These are phyloP conservation scores for Phytophthora litchii DNA, from an alignment of 352 stramenopile species.

Conservation along the genomic window DNA sequence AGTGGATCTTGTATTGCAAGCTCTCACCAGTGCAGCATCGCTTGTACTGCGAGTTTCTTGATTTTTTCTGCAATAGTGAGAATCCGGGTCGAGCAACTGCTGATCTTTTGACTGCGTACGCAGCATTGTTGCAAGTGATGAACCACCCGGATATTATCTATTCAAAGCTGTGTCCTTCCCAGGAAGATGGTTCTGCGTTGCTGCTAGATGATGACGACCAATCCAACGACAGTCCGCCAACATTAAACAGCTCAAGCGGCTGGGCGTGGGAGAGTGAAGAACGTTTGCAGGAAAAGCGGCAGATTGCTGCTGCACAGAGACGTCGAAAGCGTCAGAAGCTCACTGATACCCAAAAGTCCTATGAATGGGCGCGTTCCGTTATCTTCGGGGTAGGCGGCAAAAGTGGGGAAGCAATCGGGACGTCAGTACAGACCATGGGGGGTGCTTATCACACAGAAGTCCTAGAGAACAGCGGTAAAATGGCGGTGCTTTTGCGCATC, in stretches of 20 bases:
- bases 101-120: slow-evolving; percentile 82
- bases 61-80: slow-evolving; percentile 49
- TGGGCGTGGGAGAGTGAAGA: slow-evolving; percentile 79
- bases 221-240: slow-evolving; percentile 16
- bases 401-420: not conserved
- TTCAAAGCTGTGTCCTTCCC: slow-evolving; percentile 56
- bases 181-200: slow-evolving; percentile 27
- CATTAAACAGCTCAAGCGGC: slow-evolving; percentile 34
- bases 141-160: slow-evolving; percentile 91
- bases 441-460: slow-evolving; percentile 52
- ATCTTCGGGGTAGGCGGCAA: slow-evolving; percentile 30
- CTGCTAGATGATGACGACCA: slow-evolving; percentile 45
- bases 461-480: slow-evolving; percentile 81
- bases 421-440: not conserved
- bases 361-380: slow-evolving; percentile 68
- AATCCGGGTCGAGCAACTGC: slow-evolving; percentile 40
- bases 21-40: slow-evolving; percentile 78
- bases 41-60: slow-evolving; percentile 82
- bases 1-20: slow-evolving; percentile 90
- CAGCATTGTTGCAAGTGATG: slow-evolving; percentile 83
- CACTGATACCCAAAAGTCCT: slow-evolving; percentile 59
- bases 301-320: slow-evolving; percentile 49
- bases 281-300: slow-evolving; percentile 56
- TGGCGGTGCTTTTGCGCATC: slow-evolving; percentile 76
- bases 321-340: slow-evolving; percentile 72